These are phyloP conservation scores for Lipomyces chichibuensis DNA, from an alignment of 805 yeast genomes.

Conservation along the genomic window DNA sequence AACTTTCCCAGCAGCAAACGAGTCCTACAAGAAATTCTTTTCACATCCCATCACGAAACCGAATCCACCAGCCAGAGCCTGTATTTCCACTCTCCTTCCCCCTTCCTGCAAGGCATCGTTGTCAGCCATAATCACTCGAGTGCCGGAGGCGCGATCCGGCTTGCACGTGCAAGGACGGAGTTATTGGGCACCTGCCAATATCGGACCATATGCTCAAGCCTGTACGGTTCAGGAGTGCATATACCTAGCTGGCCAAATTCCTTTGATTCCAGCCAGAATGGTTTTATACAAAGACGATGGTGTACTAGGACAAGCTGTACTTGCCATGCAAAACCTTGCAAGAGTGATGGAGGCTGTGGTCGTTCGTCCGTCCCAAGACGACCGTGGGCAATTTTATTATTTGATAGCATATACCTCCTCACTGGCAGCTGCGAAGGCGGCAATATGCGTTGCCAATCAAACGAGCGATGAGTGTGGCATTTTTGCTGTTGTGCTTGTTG, in stretches of 20 bases:
- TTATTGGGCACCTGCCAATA: conserved; percentile 98
- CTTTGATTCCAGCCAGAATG: conserved; percentile 76
- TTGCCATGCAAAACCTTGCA: conserved; percentile 76
- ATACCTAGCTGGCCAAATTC: conserved; percentile 89
- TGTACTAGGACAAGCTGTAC: conserved; percentile 47
- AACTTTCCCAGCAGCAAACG: conserved; percentile 63
- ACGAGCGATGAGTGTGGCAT: conserved; percentile 41
- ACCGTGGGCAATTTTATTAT: conserved; percentile 56
- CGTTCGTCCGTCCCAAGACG: conserved; percentile 42
- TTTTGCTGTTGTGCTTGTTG: conserved; percentile 57
- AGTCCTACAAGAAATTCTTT: conserved; percentile 61
- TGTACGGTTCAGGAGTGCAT: conserved; percentile 55
- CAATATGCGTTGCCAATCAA: conserved; percentile 39
- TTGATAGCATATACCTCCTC: conserved; percentile 45
- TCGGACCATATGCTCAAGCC: conserved; percentile 96
- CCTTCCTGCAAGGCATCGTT: conserved; percentile 52
- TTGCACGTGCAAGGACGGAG: conserved; percentile 91
- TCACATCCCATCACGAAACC: conserved; percentile 45
- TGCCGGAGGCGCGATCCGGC: conserved; percentile 56
- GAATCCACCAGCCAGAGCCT: conserved; percentile 86
- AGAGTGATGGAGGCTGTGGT: conserved; percentile 61
- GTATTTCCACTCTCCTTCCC: conserved; percentile 66
- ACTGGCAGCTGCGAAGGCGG: conserved; percentile 38
- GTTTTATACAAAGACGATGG: conserved; percentile 45
- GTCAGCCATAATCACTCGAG: conserved; percentile 55